Base-by-base conservation (phyloP, 495 filamentous ascomycete species). In the Lasiosphaeria hispida region DNA sequence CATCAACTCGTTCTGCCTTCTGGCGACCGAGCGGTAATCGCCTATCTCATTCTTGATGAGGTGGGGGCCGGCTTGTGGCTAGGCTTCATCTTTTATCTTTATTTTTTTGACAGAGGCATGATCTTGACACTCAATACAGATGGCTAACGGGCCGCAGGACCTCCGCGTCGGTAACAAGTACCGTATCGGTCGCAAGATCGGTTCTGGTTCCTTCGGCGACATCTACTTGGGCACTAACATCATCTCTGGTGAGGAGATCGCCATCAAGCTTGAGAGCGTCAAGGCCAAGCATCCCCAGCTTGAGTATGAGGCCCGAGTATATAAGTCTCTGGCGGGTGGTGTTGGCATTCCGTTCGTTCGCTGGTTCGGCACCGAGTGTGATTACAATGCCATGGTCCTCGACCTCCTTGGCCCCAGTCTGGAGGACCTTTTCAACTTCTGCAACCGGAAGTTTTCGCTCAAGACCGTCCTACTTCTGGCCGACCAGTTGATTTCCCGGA, bases 381-480 rank as follows among this genome's bases (percentile, higher is more conserved):
- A 99, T 78, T 99, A 99, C 85, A 97, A 99, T 77, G 95, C 95
- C 68, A 99, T 99, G 95, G 95, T 99, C 48, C 88, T 99, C 62
- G 95, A 99, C 69, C 85, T 99, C 14, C 89, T 99, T 39, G 95
- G 95, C 50, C 95, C 95, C 57, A 96, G 90, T 72, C 80, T 99
- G 80, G 95, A 99, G 77, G 95, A 99, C 72, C 81, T 99, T n/a
- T 99, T 99, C 91, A 99, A 99, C 85, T 99, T 99, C 75, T 99
- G 95, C 86, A 99, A 97, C 85, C 88, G 95, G 71, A 99, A 99
- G 74, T 99, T 97, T 83, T 96, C 94, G 9, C 78, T 99, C 63
- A 99, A 99, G 88, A 99, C 95, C n/a, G 95, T 99, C 40, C 79
- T 99, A 13, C 86, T 99, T 9, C 85, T 99, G 51, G 95, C 95